A percentile compares a stretch with the other conserved stretches of the same genome.
Evolutionary conservation across 331 rosid species (phyloP).

Genomic region (Saraca asoca): DNA sequence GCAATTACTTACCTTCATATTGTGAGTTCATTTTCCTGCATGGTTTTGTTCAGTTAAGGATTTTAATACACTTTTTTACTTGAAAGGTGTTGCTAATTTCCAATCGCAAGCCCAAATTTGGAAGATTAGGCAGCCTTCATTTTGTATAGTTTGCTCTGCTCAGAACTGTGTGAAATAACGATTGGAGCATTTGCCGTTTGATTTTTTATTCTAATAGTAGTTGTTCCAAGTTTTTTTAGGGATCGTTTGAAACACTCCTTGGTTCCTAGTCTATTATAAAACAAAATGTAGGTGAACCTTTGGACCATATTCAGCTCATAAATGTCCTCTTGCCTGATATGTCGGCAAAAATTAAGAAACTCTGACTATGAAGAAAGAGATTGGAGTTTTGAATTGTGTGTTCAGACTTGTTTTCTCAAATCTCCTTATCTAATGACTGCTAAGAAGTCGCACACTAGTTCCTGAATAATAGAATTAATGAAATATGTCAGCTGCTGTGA

Average conservation of each 20-base stretch:
- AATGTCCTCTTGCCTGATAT: background rate
- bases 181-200: background rate
- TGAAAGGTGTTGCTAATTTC: background rate
- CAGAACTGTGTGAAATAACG: constrained; percentile 12
- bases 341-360: constrained; percentile 10
- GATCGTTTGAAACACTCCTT: background rate
- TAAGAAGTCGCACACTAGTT: background rate
- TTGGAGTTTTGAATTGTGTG: background rate
- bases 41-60: background rate
- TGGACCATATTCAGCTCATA: background rate
- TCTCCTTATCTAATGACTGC: background rate
- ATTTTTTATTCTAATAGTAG: constrained; percentile 1
- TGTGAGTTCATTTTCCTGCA: background rate
- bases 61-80: background rate
- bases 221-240: background rate
- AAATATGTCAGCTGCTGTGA: background rate
- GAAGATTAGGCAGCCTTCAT: background rate
- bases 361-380: constrained; percentile 7
- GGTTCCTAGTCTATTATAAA: background rate
- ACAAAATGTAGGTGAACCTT: constrained; percentile 11
- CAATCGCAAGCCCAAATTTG: background rate
- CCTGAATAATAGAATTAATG: background rate
- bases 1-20: background rate
- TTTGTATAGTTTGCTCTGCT: background rate
- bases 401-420: constrained; percentile 11